Percentiles rank a stretch among this genome's conserved stretches.
These are phyloP conservation scores for Candida peoriensis DNA, from an alignment of 805 yeast genomes.

Conservation along the genomic window DNA sequence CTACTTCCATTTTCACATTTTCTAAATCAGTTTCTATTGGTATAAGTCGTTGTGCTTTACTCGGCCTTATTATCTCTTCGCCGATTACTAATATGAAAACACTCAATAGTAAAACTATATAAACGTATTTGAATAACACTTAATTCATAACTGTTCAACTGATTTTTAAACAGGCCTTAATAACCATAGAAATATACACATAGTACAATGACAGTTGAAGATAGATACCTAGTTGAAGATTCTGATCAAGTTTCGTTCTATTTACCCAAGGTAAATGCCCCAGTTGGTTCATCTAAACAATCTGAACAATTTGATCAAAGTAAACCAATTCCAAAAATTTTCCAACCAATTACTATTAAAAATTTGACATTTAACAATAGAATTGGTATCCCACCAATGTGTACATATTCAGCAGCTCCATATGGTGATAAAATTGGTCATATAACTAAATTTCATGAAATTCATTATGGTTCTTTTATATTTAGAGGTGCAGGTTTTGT, in stretches of 20 bases:
- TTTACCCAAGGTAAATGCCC: slow-evolving; percentile 3
- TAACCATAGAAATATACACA: too few relatives aligned
- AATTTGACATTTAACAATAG: slow-evolving; percentile 37
- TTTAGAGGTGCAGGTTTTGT: slow-evolving; percentile 45
- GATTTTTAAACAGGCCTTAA: too few relatives aligned
- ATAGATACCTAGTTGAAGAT: slow-evolving; percentile 2
- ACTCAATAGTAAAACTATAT: too few relatives aligned
- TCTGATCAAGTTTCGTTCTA: slow-evolving; percentile 4
- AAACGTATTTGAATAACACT: too few relatives aligned
- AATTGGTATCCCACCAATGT: slow-evolving; percentile 54
- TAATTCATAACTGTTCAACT: too few relatives aligned
- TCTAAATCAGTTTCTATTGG: too few relatives aligned
- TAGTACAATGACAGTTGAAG: too few relatives aligned
- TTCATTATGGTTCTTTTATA: slow-evolving; percentile 45
- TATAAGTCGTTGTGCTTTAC: too few relatives aligned
- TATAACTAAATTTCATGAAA: slow-evolving; percentile 41
- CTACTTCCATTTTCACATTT: too few relatives aligned
- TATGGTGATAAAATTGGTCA: slow-evolving; percentile 27
- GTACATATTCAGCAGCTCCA: slow-evolving; percentile 39
- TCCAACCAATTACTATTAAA: slow-evolving; percentile 18
- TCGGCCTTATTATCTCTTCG: too few relatives aligned
- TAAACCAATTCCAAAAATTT: slow-evolving; percentile 14
- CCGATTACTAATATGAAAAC: too few relatives aligned
- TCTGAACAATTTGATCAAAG: neutral
- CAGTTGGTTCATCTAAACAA: slow-evolving; percentile 3